phyloP scores from a whole-genome alignment of 2,329 filamentous ascomycete genomes.

The Aspergillus carbonarius region DNA sequence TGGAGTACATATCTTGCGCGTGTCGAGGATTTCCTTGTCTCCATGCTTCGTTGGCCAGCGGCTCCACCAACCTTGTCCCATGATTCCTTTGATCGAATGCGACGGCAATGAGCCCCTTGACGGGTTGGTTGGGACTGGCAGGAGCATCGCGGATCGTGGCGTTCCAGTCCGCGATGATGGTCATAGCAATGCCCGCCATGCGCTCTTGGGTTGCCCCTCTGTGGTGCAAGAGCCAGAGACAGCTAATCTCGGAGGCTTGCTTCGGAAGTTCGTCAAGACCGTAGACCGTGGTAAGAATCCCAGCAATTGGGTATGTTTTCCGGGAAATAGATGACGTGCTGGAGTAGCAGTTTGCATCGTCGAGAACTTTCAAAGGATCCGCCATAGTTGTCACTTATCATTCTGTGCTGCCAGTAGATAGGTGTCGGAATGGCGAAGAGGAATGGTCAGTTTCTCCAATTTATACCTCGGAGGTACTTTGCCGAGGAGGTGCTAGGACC shows the following conservation, averaged over 20 bases:
- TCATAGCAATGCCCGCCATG: conserved; percentile 74
- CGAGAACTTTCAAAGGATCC: conserved; percentile 36
- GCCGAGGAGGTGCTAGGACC: background rate
- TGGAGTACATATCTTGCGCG: conserved; percentile 87
- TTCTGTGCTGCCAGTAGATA: background rate
- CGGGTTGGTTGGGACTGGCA: conserved; percentile 24
- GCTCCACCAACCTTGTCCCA: conserved; percentile 68
- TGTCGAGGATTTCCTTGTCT: conserved; percentile 73
- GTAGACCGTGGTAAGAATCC: conserved; percentile 76
- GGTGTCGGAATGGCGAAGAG: background rate
- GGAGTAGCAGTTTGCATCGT: conserved; percentile 20
- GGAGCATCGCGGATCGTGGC: conserved; percentile 35
- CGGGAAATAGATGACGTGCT: conserved; percentile 55
- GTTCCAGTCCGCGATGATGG: conserved; percentile 69
- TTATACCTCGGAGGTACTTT: background rate
- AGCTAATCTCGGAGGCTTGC: conserved; percentile 60
- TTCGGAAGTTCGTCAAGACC: conserved; percentile 72
- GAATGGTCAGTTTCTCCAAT: background rate
- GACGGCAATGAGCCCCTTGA: conserved; percentile 70
- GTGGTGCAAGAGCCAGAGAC: conserved; percentile 90
- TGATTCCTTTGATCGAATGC: conserved; percentile 94
- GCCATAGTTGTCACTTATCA: conserved; percentile 26
- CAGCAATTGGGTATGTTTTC: conserved; percentile 69
- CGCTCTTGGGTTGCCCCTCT: conserved; percentile 67
- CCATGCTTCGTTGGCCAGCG: conserved; percentile 75